Evolutionary conservation across 495 filamentous ascomycete genomes (phyloP), one percentile per base, ranked within the genome.

Genomic region (Tuber borchii): DNA sequence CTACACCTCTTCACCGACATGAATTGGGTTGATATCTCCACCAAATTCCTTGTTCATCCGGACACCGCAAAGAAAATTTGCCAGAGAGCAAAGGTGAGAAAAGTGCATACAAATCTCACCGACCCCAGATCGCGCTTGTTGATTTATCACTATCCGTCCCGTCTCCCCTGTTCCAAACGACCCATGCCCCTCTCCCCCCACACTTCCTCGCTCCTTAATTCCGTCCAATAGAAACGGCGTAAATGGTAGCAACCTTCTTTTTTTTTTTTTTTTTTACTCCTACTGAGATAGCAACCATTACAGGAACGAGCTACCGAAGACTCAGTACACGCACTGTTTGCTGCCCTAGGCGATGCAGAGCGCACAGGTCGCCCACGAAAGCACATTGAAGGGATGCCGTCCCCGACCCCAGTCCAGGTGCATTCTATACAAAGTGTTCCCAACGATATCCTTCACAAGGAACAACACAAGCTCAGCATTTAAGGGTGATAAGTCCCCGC

Each of bases 21-120:
- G 65, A 81, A 73, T 46, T 81, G 79, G 79, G 78, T 78, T 75
- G 79, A 78, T 42, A 81, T 81, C 44, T 81, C 79, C 10, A 72
- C 72, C 7, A 39, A 76, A 37, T 51, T 81, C 45, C 34, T 71
- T 14, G 79, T 81, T 9, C 75, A 81, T 31, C 79, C 79, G 16
- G 79, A 81, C 45, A 81, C 79, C 9, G 79, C 79, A 20, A 74
- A 79, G 68, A 78, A 81, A 61, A 81, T 81, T 1, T 81, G 79
- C 69, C 56, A 74, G 45, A 61, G 79, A 70, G 79, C 79, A 31
- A 81, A 81, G 73, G 79, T 79, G 73, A 44, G 45, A 26, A 10
- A 14, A 56, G 10, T 12, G 51, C 51, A 37, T 31, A 31, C 51
- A 31, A 61, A 31, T 61, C 10, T 0, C 51, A 31, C 51, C 51